Conservation (phyloP, 768 basidiomycete species). For the Tephrocybe sp. region DNA sequence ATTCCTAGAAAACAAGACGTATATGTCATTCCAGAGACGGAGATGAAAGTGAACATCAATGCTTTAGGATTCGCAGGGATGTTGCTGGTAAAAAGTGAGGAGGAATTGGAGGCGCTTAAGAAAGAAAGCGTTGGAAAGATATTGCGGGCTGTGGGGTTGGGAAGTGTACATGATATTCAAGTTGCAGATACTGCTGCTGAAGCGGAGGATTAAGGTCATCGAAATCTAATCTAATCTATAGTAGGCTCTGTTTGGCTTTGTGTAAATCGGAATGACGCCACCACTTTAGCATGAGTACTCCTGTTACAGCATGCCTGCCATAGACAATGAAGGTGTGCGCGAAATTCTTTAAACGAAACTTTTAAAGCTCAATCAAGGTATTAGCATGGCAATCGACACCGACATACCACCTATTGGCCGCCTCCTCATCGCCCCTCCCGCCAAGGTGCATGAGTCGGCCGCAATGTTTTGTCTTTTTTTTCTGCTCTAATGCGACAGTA, state of each 20-base stretch:
- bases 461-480: too few relatives aligned
- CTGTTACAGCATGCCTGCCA: constrained; percentile 2
- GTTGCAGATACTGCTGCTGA: constrained; percentile 40
- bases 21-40: constrained; percentile 49
- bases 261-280: neutral
- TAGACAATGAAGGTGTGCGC: constrained; percentile 5
- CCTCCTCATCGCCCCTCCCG: constrained; percentile 7
- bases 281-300: neutral
- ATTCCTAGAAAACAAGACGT: constrained; percentile 73
- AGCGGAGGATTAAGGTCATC: constrained; percentile 2
- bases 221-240: constrained; percentile 8
- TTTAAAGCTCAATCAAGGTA: neutral
- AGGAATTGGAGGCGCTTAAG: constrained; percentile 69
- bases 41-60: constrained; percentile 71
- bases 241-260: constrained; percentile 10
- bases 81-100: constrained; percentile 81
- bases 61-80: constrained; percentile 88
- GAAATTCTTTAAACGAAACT: neutral
- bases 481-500: neutral
- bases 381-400: constrained; percentile 3
- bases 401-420: constrained; percentile 7
- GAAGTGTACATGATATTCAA: constrained; percentile 68
- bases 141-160: constrained; percentile 58
- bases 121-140: constrained; percentile 61
- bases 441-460: constrained; percentile 7